These are phyloP conservation scores for Chrysoporthe deuterocubensis DNA, from an alignment of 2,329 filamentous ascomycete genomes.

Conservation along the genomic window DNA sequence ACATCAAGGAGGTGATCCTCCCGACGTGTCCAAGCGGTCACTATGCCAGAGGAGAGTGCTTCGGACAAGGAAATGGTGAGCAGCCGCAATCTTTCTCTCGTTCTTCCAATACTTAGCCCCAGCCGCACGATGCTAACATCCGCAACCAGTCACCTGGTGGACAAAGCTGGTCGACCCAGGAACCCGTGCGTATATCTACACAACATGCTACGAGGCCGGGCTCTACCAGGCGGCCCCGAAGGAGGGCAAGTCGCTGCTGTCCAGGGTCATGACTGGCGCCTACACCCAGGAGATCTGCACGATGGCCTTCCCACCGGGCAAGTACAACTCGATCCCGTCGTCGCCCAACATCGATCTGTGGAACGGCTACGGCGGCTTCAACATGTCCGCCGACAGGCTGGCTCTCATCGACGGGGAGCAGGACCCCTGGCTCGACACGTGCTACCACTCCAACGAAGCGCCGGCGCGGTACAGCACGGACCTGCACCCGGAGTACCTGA, in stretches of 20 bases:
- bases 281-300: conserved; percentile 61
- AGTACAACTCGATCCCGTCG: conserved; percentile 48
- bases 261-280: conserved; percentile 48
- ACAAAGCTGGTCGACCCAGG: conserved; percentile 46
- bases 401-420: conserved; percentile 56
- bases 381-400: conserved; percentile 50
- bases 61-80: conserved; percentile 38
- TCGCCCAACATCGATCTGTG: conserved; percentile 47
- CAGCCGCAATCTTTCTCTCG: not conserved
- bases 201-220: conserved; percentile 52
- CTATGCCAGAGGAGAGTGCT: conserved; percentile 49
- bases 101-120: no score
- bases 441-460: conserved; percentile 52
- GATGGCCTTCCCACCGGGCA: conserved; percentile 55
- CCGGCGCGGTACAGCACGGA: conserved; percentile 43
- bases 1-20: conserved; percentile 51
- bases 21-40: conserved; percentile 47
- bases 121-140: not conserved
- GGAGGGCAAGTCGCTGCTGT: conserved; percentile 50
- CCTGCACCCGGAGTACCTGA: conserved; percentile 52
- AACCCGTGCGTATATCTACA: conserved; percentile 53
- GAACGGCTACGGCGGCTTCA: conserved; percentile 52
- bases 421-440: conserved; percentile 57
- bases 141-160: conserved; percentile 44
- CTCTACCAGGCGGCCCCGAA: conserved; percentile 52